These are phyloP conservation scores for Calonectria hawksworthii DNA, from an alignment of 2,329 filamentous ascomycete species.

Conservation along the genomic window DNA sequence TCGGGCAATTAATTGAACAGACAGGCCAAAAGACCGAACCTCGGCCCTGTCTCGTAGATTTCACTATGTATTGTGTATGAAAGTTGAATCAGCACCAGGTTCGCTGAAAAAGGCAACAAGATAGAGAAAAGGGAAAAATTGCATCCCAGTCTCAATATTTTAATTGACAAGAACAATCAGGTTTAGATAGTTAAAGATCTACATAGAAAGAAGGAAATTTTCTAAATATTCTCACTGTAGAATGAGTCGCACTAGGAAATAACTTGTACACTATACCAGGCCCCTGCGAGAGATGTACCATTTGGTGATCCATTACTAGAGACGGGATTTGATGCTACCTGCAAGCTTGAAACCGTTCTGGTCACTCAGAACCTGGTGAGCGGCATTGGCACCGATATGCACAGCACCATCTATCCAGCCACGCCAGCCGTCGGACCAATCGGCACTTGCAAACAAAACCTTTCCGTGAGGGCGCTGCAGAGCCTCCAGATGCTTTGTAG, in stretches of 20 bases:
- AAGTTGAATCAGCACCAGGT: background rate
- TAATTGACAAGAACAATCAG: background rate
- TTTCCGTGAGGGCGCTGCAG: conserved; percentile 18
- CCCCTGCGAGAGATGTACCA: background rate
- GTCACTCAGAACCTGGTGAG: background rate
- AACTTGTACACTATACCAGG: background rate
- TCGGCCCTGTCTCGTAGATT: background rate
- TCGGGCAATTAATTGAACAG: background rate
- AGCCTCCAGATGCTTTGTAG: conserved; percentile 8
- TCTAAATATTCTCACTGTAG: background rate
- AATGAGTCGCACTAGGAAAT: background rate
- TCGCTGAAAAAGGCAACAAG: background rate
- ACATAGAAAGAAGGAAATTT: background rate
- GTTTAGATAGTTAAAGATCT: background rate
- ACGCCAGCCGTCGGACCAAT: conserved; percentile 25
- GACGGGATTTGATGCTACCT: background rate
- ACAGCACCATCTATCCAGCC: conserved; percentile 26
- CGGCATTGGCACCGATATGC: conserved; percentile 12
- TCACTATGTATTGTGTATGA: background rate
- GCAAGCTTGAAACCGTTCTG: background rate
- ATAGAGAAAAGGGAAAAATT: background rate
- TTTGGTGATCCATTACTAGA: background rate
- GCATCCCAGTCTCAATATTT: background rate
- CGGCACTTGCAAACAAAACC: conserved; percentile 21
- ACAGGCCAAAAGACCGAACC: background rate